Evolutionary conservation across 1,139 yeast species (phyloP), one percentile per base, ranked within the genome.

Genomic region (Arxiozyma slooffiae): DNA sequence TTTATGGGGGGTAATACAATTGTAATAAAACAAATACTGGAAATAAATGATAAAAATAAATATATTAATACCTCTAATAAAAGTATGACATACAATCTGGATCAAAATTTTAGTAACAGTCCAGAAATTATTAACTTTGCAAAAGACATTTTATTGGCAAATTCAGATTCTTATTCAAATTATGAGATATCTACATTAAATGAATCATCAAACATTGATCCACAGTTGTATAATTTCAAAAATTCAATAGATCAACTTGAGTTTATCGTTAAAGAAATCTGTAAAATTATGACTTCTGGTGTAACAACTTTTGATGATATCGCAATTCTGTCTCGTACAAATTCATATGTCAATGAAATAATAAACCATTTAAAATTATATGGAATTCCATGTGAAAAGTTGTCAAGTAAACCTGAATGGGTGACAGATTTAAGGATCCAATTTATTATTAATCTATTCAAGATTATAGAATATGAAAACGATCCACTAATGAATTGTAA

Each of bases 71-170:
- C n/a, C n/a, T n/a, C n/a, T n/a, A n/a, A n/a, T n/a, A n/a, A n/a
- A n/a, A 4, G 68, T 68, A 38, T 57, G 52, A 5, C 50, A 14
- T 46, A 74, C 2, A 55, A 65, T 11, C 14, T 30, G 5, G 58
- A 64, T 26, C 80, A 80, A 55, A 74, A 81, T 11, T 83, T 82
- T 57, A 67, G 90, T 54, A 74, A 80, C 40, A 73, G 85, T 0
- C 81, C 83, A 0, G 80, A 79, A 50, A 73, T 82, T 4, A 63
- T 80, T 30, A 56, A 67, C 1, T 69, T 74, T 1, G 74, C 85
- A 0, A 49, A 52, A 16, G 30, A 41, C 16, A 47, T 61, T 16
- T 40, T 21, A 11, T 40, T 18, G 17, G 9, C 22, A n/a, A 17
- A 41, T 18, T 16, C 23, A 18, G 8, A 16, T 11, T 2, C 1